Conservation (phyloP, 106 monocot genomes). For the Dendrobium officinale region DNA sequence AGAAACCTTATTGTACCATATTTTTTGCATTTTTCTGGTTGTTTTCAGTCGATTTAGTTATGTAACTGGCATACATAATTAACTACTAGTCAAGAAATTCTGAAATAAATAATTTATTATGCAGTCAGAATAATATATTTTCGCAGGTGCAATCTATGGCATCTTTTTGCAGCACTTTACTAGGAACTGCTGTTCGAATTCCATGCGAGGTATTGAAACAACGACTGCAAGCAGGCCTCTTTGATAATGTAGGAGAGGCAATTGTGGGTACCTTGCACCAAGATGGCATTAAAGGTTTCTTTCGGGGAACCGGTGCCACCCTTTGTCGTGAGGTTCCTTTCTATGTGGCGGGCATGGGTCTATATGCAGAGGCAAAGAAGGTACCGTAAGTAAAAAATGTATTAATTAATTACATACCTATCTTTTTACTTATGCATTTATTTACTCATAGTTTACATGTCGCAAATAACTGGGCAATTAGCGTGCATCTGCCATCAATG, state of each 20-base stretch:
- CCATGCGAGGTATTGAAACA: slow-evolving; percentile 81
- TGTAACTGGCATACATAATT: too few relatives aligned
- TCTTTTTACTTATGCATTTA: too few relatives aligned
- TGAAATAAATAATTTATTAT: too few relatives aligned
- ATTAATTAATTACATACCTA: too few relatives aligned
- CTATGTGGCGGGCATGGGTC: slow-evolving; percentile 91
- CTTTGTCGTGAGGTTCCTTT: slow-evolving; percentile 92
- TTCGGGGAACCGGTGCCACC: slow-evolving; percentile 93
- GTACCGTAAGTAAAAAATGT: slow-evolving; percentile 9
- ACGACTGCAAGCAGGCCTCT: slow-evolving; percentile 62
- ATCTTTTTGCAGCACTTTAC: slow-evolving; percentile 79
- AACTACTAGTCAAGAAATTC: too few relatives aligned
- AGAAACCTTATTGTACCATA: too few relatives aligned
- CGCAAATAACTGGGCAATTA: too few relatives aligned
- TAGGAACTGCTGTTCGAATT: slow-evolving; percentile 66
- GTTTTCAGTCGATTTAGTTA: too few relatives aligned
- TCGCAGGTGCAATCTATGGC: slow-evolving; percentile 72
- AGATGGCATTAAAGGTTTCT: slow-evolving; percentile 86
- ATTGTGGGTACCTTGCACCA: slow-evolving; percentile 59
- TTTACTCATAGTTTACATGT: too few relatives aligned
- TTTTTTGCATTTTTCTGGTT: too few relatives aligned
- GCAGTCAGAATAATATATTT: too few relatives aligned
- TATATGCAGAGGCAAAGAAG: slow-evolving; percentile 94
- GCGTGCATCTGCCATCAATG: too few relatives aligned
- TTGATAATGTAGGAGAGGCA: slow-evolving; percentile 91